Evolutionary conservation across 805 yeast species (phyloP).

Genomic region (Saccharomycopsis fibuligera): DNA sequence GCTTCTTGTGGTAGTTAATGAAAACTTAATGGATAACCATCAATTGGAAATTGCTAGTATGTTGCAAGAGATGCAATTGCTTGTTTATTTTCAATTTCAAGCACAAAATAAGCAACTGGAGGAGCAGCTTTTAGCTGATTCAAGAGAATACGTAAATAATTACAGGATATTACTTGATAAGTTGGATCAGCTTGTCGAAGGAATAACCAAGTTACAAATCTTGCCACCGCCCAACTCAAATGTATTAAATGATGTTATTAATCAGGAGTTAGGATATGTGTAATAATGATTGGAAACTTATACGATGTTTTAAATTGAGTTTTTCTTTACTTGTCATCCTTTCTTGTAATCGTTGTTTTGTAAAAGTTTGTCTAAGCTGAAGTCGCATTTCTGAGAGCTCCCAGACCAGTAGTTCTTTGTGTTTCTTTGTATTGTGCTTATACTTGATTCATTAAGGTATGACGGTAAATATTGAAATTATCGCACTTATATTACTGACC

Average conservation of each 20-base stretch:
- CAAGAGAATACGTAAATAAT: neutral
- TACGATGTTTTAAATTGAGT: neutral
- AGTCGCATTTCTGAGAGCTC: too few species aligned
- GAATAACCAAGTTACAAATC: neutral
- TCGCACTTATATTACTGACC: too few species aligned
- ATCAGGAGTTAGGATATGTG: neutral
- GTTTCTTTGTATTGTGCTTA: too few species aligned
- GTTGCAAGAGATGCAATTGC: constrained; percentile 32
- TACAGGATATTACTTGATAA: neutral
- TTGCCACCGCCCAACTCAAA: neutral
- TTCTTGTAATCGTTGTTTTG: too few species aligned
- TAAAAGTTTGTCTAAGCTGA: too few species aligned
- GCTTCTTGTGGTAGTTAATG: constrained; percentile 67
- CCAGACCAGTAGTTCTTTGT: too few species aligned
- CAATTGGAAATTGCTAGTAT: constrained; percentile 71
- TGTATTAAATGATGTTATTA: neutral
- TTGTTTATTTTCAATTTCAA: constrained; percentile 23
- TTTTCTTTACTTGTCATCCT: neutral
- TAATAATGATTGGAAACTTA: neutral
- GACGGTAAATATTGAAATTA: too few species aligned
- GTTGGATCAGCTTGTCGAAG: neutral
- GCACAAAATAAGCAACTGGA: neutral
- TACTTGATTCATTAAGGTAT: too few species aligned
- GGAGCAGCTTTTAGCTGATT: neutral
- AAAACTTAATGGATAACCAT: constrained; percentile 77